These are phyloP conservation scores for Nakazawaea populi DNA, from an alignment of 805 yeast species.

Conservation along the genomic window DNA sequence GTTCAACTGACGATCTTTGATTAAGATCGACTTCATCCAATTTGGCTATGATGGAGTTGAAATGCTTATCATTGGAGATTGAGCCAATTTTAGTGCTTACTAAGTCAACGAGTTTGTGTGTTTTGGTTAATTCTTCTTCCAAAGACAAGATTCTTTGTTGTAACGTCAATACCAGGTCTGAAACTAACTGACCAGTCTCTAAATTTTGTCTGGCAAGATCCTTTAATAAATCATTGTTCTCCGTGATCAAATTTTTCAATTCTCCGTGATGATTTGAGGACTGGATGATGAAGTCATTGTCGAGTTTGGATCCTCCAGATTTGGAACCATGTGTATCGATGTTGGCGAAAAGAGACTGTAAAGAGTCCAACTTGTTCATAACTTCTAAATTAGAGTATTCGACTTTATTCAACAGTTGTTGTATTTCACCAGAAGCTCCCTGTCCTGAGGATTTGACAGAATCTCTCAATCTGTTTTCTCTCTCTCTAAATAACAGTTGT, in stretches of 20 bases:
- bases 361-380: conserved; percentile 6
- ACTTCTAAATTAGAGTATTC: conserved; percentile 3
- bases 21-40: conserved; percentile 7
- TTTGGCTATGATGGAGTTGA: conserved; percentile 5
- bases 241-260: conserved; percentile 11
- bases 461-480: conserved; percentile 16
- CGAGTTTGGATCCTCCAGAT: conserved; percentile 15
- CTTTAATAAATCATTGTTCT: neutral
- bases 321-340: neutral
- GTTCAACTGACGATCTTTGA: neutral
- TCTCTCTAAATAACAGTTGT: conserved; percentile 13
- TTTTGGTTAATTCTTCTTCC: conserved; percentile 4
- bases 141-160: neutral
- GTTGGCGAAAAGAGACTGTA: neutral
- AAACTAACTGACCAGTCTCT: neutral
- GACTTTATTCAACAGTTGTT: neutral
- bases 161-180: neutral
- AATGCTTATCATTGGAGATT: conserved; percentile 4
- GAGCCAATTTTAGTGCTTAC: conserved; percentile 4
- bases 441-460: neutral
- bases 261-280: conserved; percentile 23
- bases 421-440: neutral
- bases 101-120: neutral
- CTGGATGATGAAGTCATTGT: conserved; percentile 33
- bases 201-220: neutral